A percentile compares a stretch with the other conserved stretches of the same genome.
These are phyloP conservation scores for Cladosporium sp. DNA, from an alignment of 2,329 filamentous ascomycete species.

Conservation along the genomic window DNA sequence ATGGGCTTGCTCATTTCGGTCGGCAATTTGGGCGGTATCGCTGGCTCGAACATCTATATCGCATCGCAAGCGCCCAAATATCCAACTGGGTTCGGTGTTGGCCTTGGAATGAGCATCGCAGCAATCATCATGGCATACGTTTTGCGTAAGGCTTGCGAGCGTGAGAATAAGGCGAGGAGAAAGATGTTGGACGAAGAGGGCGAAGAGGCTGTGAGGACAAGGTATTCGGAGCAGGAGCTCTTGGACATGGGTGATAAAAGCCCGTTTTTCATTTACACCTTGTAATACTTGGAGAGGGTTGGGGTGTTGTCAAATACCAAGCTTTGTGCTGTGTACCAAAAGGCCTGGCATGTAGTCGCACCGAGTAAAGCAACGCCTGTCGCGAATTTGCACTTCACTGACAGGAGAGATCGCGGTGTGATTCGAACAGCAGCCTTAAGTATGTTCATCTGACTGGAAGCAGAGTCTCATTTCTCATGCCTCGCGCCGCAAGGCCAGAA, in stretches of 20 bases:
- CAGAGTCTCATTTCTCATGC: not conserved
- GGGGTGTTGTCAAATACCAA: no score
- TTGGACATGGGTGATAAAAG: slow-evolving; percentile 35
- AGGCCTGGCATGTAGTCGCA: no score
- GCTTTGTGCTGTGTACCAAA: no score
- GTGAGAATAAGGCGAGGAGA: slow-evolving; percentile 51
- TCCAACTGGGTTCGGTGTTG: slow-evolving; percentile 42
- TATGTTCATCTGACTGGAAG: no score
- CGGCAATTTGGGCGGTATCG: slow-evolving; percentile 48
- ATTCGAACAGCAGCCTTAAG: no score
- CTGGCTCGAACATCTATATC: slow-evolving; percentile 68
- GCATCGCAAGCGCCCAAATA: slow-evolving; percentile 44
- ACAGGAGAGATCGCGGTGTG: no score
- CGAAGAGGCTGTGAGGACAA: slow-evolving; percentile 30
- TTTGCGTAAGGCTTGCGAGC: slow-evolving; percentile 20
- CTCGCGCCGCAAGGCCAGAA: slow-evolving; percentile 52
- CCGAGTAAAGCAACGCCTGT: no score
- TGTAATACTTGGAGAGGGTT: slow-evolving; percentile 34
- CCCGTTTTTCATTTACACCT: slow-evolving; percentile 52
- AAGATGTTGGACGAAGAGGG: slow-evolving; percentile 28
- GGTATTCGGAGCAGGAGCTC: slow-evolving; percentile 33
- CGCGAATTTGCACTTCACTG: no score
- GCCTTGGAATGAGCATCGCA: slow-evolving; percentile 17
- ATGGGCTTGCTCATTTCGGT: slow-evolving; percentile 47
- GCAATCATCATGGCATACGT: slow-evolving; percentile 23